Conservation (phyloP, 768 basidiomycete genomes). For the Tricholoma hemisulphureum region DNA sequence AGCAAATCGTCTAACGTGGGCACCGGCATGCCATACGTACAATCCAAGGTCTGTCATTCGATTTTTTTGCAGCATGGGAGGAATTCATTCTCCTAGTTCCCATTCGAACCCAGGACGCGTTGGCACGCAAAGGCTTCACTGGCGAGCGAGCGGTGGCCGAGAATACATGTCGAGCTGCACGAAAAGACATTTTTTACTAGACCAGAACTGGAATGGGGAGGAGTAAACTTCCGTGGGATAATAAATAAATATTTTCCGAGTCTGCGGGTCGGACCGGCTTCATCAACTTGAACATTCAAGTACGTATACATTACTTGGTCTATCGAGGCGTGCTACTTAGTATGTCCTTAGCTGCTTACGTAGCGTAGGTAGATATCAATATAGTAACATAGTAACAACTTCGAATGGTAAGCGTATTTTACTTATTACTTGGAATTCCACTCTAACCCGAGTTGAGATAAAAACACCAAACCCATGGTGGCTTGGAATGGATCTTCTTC, state of each 20-base stretch:
- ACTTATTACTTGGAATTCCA: slow-evolving; percentile 24
- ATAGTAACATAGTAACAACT: no score
- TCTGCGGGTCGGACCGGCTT: slow-evolving; percentile 39
- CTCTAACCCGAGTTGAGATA: slow-evolving; percentile 37
- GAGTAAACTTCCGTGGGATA: slow-evolving; percentile 19
- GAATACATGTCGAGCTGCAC: slow-evolving; percentile 35
- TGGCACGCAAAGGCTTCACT: slow-evolving; percentile 16
- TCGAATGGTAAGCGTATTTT: no score
- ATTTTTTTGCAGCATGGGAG: slow-evolving; percentile 33
- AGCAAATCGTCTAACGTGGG: slow-evolving; percentile 5
- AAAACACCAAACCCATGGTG: slow-evolving; percentile 46
- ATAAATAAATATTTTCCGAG: no score
- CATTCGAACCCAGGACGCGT: slow-evolving; percentile 22
- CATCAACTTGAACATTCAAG: slow-evolving; percentile 9
- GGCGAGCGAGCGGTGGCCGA: slow-evolving; percentile 33
- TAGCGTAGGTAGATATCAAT: no score
- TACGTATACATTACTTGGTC: no score
- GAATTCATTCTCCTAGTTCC: slow-evolving; percentile 36
- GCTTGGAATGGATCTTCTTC: slow-evolving; percentile 42
- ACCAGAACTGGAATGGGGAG: slow-evolving; percentile 5
- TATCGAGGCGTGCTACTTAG: no score
- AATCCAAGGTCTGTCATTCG: slow-evolving; percentile 45
- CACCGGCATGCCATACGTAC: slow-evolving; percentile 26
- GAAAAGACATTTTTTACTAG: slow-evolving; percentile 35
- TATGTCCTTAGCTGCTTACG: no score